Conservation (phyloP, 2,329 filamentous ascomycete genomes). For the Aspergillus ustus region DNA sequence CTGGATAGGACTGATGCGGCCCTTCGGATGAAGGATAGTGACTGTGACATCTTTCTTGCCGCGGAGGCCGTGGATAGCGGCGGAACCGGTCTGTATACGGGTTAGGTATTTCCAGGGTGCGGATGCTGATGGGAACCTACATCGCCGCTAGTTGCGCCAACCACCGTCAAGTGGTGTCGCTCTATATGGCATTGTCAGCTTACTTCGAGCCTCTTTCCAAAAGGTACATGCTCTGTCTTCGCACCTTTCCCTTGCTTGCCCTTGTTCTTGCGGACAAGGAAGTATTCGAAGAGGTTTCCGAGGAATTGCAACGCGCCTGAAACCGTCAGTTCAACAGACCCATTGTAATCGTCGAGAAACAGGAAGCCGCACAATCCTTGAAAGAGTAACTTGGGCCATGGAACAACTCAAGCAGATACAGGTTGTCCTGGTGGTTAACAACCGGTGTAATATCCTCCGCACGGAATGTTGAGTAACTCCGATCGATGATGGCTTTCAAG, state of each 20-base stretch:
- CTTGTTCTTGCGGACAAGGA: constrained; percentile 51
- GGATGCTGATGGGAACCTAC: not conserved
- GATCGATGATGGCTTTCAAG: constrained; percentile 79
- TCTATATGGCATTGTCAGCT: constrained; percentile 39
- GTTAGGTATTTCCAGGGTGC: not conserved
- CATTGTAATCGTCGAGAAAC: not conserved
- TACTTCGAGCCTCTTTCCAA: not conserved
- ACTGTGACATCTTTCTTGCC: constrained; percentile 97
- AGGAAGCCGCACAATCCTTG: constrained; percentile 64
- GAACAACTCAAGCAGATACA: constrained; percentile 91
- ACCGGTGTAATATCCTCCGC: constrained; percentile 77
- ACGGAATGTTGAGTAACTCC: constrained; percentile 90
- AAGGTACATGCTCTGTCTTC: not conserved
- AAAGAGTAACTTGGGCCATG: constrained; percentile 95
- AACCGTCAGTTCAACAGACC: not conserved
- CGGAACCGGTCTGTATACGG: constrained; percentile 70
- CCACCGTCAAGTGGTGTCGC: constrained; percentile 80
- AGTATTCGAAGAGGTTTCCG: constrained; percentile 77
- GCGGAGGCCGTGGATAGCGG: constrained; percentile 91
- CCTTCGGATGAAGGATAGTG: constrained; percentile 92
- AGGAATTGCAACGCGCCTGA: constrained; percentile 84
- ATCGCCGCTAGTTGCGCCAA: constrained; percentile 83
- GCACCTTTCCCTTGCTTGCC: constrained; percentile 44
- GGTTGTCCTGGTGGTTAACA: constrained; percentile 69
- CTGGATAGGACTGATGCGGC: constrained; percentile 87